Percentiles rank a stretch among this genome's conserved stretches.
Evolutionary conservation across 169 alveolate genomes (phyloP).

Genomic region (Plasmodium gallinaceum): DNA sequence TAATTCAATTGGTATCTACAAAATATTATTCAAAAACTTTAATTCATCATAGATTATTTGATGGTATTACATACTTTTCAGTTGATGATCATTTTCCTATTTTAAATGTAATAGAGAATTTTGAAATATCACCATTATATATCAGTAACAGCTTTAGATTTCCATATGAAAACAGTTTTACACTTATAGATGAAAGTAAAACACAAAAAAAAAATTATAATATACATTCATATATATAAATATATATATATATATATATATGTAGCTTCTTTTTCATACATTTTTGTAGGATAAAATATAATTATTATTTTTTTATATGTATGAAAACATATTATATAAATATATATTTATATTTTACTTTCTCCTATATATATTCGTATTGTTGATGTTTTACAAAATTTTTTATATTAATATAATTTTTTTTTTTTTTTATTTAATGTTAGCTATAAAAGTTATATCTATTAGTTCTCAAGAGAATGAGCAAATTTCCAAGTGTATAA

Average conservation of each 20-base stretch:
- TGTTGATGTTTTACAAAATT: not conserved
- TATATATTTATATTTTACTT: not conserved
- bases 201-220: too few relatives aligned
- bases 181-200: constrained; percentile 35
- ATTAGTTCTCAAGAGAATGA: constrained; percentile 50
- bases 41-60: constrained; percentile 53
- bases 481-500: constrained; percentile 31
- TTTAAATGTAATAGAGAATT: constrained; percentile 14
- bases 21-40: constrained; percentile 62
- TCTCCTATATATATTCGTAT: not conserved
- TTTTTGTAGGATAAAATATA: too few relatives aligned
- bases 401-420: not conserved
- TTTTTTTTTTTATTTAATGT: not conserved
- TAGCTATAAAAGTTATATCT: constrained; percentile 26
- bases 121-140: constrained; percentile 28
- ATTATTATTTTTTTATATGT: too few relatives aligned
- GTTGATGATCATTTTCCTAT: constrained; percentile 46
- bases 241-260: not conserved
- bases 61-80: constrained; percentile 28
- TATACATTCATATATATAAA: too few relatives aligned
- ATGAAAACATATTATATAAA: not conserved
- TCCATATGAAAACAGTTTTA: constrained; percentile 14
- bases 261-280: too few relatives aligned
- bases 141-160: not conserved
- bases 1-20: constrained; percentile 61